A percentile compares a stretch with the other conserved stretches of the same genome.
phyloP scores from a whole-genome alignment of 352 stramenopile genomes.

The Phytophthora gonapodyides region DNA sequence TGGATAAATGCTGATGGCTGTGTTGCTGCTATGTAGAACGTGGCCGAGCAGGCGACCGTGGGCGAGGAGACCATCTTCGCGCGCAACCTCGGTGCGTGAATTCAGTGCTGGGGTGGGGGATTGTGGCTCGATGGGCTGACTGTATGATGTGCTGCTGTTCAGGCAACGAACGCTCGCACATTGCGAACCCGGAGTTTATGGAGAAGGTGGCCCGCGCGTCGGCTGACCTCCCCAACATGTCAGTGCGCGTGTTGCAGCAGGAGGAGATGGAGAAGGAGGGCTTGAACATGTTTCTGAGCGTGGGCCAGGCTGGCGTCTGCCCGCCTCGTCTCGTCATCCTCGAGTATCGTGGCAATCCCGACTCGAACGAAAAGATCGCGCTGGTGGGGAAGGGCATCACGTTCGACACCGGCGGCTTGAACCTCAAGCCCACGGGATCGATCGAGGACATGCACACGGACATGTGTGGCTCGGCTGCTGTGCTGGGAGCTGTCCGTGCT shows the following conservation, averaged over 20 bases:
- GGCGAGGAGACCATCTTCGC: conserved; percentile 87
- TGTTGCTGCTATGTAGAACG: conserved; percentile 35
- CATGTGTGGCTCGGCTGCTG: conserved; percentile 90
- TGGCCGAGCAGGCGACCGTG: conserved; percentile 66
- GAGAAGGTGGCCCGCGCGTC: conserved; percentile 71
- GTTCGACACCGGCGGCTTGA: conserved; percentile 95
- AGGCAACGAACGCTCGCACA: conserved; percentile 81
- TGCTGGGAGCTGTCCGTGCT: conserved; percentile 80
- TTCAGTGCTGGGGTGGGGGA: background rate
- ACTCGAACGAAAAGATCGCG: conserved; percentile 67
- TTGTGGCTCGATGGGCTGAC: background rate
- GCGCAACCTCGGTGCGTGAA: conserved; percentile 66
- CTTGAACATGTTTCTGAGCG: conserved; percentile 87
- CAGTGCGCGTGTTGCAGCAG: conserved; percentile 75
- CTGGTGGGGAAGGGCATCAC: conserved; percentile 95
- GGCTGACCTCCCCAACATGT: conserved; percentile 78
- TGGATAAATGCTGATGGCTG: conserved; percentile 5
- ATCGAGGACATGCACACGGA: conserved; percentile 95
- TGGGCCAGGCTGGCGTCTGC: conserved; percentile 73
- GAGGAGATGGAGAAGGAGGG: conserved; percentile 76
- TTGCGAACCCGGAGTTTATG: conserved; percentile 83
- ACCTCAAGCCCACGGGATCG: conserved; percentile 92
- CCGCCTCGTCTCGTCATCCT: conserved; percentile 86
- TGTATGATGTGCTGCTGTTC: background rate
- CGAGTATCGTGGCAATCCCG: conserved; percentile 76